A percentile compares a stretch with the other conserved stretches of the same genome.
Evolutionary conservation across 2,329 filamentous ascomycete genomes (phyloP).

Genomic region (Cercospora sp.): DNA sequence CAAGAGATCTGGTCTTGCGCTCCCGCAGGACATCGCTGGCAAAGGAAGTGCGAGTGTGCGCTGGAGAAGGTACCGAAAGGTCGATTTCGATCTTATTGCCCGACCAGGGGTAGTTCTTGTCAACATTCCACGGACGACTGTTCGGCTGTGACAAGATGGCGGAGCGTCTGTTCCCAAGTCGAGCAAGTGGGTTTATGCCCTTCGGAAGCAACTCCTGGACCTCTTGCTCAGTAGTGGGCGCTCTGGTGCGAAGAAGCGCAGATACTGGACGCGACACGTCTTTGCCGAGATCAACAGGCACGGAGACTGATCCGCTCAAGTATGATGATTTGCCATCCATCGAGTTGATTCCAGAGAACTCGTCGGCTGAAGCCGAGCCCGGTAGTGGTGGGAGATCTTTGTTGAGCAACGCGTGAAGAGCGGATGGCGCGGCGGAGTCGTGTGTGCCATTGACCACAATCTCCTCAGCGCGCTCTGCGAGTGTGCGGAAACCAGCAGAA

Average conservation of each 20-base stretch:
- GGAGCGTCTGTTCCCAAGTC: slow-evolving; percentile 35
- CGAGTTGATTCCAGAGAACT: slow-evolving; percentile 28
- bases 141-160: slow-evolving; percentile 39
- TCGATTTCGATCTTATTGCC: slow-evolving; percentile 43
- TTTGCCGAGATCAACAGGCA: slow-evolving; percentile 34
- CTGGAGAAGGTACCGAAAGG: slow-evolving; percentile 40
- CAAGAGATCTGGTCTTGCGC: slow-evolving; percentile 33
- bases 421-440: slow-evolving; percentile 34
- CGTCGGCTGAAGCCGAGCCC: slow-evolving; percentile 32
- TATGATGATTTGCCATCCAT: slow-evolving; percentile 32
- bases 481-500: slow-evolving; percentile 41
- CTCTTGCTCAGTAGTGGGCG: slow-evolving; percentile 37
- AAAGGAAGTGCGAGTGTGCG: slow-evolving; percentile 35
- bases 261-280: slow-evolving; percentile 32
- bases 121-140: slow-evolving; percentile 50
- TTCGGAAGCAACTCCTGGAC: slow-evolving; percentile 35
- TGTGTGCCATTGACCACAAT: slow-evolving; percentile 42
- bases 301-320: slow-evolving; percentile 38
- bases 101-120: slow-evolving; percentile 51
- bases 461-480: slow-evolving; percentile 41
- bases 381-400: slow-evolving; percentile 42
- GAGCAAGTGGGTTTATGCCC: slow-evolving; percentile 38
- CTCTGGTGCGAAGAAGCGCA: slow-evolving; percentile 33
- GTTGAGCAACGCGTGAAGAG: slow-evolving; percentile 31
- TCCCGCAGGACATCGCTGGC: slow-evolving; percentile 32